Percentiles rank a stretch among this genome's conserved stretches.
Evolutionary conservation across 495 filamentous ascomycete species (phyloP).

Genomic region (Articulospora tetracladia): DNA sequence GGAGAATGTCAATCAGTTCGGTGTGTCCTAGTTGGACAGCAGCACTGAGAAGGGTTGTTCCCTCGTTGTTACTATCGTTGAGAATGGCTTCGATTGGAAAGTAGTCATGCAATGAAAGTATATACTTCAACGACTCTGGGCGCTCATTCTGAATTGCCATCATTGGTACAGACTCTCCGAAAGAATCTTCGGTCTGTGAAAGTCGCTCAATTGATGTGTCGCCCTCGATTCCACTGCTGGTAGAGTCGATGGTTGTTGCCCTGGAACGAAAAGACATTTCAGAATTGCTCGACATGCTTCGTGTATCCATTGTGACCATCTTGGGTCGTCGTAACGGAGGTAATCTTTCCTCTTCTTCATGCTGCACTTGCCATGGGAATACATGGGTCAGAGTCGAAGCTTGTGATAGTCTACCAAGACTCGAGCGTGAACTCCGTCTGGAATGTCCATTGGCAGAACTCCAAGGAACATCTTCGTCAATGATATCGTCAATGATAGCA

Average conservation of each 20-base stretch:
- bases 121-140: slow-evolving; percentile 65
- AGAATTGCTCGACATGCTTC: slow-evolving; percentile 84
- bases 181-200: slow-evolving; percentile 72
- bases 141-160: slow-evolving; percentile 87
- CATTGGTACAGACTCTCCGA: slow-evolving; percentile 88
- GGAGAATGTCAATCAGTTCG: slow-evolving; percentile 68
- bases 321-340: slow-evolving; percentile 57
- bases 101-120: slow-evolving; percentile 71
- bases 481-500: slow-evolving; percentile 30
- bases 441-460: slow-evolving; percentile 43
- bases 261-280: slow-evolving; percentile 72
- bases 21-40: slow-evolving; percentile 86
- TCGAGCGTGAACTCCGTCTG: slow-evolving; percentile 38
- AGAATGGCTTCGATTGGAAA: slow-evolving; percentile 66
- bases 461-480: slow-evolving; percentile 26
- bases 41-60: slow-evolving; percentile 85
- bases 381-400: slow-evolving; percentile 69
- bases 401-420: slow-evolving; percentile 42
- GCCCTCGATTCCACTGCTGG: slow-evolving; percentile 69
- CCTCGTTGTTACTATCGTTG: slow-evolving; percentile 81
- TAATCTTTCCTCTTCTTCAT: slow-evolving; percentile 26
- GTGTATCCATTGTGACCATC: slow-evolving; percentile 80
- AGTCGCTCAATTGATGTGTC: slow-evolving; percentile 82
- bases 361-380: slow-evolving; percentile 75
- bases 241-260: slow-evolving; percentile 71